Base-by-base conservation (phyloP, 208 protist species). In the Leishmania braziliensis region DNA sequence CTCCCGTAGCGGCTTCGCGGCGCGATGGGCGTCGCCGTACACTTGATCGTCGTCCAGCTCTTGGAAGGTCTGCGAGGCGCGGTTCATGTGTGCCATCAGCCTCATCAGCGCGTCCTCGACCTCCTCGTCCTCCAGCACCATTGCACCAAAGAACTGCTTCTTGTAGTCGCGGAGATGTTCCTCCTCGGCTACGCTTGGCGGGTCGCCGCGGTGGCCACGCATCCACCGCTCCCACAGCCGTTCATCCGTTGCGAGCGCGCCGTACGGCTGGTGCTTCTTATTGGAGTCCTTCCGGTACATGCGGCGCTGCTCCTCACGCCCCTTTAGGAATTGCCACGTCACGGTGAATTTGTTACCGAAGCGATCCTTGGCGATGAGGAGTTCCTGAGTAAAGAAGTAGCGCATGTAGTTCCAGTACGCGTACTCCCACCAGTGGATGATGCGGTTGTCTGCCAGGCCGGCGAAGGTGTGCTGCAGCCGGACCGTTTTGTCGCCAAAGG, bases 261-360 rank as follows among this genome's bases (percentile, higher is more conserved):
- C 95, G 86, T 97, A 97, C 26, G 95, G 92, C 68, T 93, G 87
- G 69, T 97, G 95, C 50, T 89, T 89, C 81, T 97, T 96, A 83
- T 96, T 96, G 26, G 87, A 68, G 75, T 97, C 95, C n/a, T 84
- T 86, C 68, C 95, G 92, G 78, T 96, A 97, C 91, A 95, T 96
- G 43, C 90, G 85, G 6, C 95, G 95, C 85, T 95, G 91, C 88
- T 97, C 95, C 90, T 95, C 92, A 23, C 95, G 91, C 8, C 88
- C 88, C 51, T 96, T 95, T 26, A 91, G 80, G 58, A 92, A 95
- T 77, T 95, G 90, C 93, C 95, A 97, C 50, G 92, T 96, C 48
- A 96, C 92, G 33, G 92, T 95, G 60, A 97, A 96, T 84, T 95
- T 95, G 83, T 97, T 97, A 33, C 95, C 95, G 78, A 94, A 97